Conservation (phyloP, 139 green algal genomes). For the Haematococcus lacustris region DNA sequence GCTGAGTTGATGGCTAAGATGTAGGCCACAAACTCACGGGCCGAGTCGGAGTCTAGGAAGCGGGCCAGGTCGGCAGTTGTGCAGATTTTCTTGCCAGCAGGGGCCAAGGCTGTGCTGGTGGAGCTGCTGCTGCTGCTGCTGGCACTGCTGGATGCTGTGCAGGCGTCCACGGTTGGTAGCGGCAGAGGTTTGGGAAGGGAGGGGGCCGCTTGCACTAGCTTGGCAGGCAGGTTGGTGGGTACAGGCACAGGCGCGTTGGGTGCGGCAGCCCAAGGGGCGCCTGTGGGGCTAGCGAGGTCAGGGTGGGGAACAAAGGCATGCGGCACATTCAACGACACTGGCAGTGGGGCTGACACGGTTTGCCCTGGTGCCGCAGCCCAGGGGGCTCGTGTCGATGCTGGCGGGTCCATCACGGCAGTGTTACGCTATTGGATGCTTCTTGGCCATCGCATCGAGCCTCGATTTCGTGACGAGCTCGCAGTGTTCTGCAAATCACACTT, state of each 20-base stretch:
- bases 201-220: background rate
- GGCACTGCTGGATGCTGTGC: background rate
- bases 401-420: no score
- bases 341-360: no score
- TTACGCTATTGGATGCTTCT: no score
- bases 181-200: background rate
- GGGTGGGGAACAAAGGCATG: background rate
- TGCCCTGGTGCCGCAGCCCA: no score
- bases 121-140: background rate
- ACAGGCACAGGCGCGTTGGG: background rate
- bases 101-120: background rate
- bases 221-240: background rate
- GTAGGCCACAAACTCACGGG: slow-evolving; percentile 72
- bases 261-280: background rate
- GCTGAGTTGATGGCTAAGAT: slow-evolving; percentile 72
- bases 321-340: no score
- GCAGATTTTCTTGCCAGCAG: slow-evolving; percentile 26
- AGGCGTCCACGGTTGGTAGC: background rate
- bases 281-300: background rate
- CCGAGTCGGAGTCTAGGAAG: slow-evolving; percentile 50
- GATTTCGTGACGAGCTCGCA: no score
- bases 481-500: no score
- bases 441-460: no score
- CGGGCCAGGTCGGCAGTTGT: slow-evolving; percentile 23
- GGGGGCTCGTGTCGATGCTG: no score